Evolutionary conservation across 2,329 filamentous ascomycete genomes (phyloP).

Genomic region (Calonectria hongkongensis): DNA sequence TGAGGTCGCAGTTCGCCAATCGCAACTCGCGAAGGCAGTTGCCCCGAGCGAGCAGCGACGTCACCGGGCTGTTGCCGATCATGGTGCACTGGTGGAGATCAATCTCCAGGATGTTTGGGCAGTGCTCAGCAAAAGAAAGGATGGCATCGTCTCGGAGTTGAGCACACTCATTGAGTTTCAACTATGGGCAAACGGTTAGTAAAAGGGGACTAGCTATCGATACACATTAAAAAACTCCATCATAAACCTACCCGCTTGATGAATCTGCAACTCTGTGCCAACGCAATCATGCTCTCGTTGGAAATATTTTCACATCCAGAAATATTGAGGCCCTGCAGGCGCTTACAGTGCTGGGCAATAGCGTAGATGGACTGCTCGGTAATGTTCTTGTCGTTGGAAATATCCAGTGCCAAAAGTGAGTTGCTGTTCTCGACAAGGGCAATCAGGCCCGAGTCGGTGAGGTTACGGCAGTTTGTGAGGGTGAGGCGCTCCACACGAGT

Average conservation of each 20-base stretch:
- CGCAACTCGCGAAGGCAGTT: constrained; percentile 92
- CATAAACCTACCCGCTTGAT: constrained; percentile 84
- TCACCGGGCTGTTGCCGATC: constrained; percentile 89
- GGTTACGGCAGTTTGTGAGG: constrained; percentile 88
- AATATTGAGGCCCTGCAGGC: constrained; percentile 94
- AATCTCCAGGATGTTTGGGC: constrained; percentile 95
- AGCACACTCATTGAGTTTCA: constrained; percentile 95
- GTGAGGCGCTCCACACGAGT: constrained; percentile 95
- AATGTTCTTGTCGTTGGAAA: constrained; percentile 89
- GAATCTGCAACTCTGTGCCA: constrained; percentile 88
- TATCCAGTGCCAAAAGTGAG: constrained; percentile 90
- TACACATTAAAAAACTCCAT: neutral
- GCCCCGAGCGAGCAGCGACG: constrained; percentile 85
- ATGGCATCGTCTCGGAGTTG: constrained; percentile 90
- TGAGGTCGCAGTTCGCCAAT: constrained; percentile 87
- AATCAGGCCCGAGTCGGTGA: constrained; percentile 90
- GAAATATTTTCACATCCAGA: constrained; percentile 90
- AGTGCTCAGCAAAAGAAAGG: constrained; percentile 89
- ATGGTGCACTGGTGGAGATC: constrained; percentile 91
- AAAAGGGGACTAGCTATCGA: constrained; percentile 7
- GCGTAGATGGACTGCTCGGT: constrained; percentile 87
- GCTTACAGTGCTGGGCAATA: constrained; percentile 87
- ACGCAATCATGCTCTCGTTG: constrained; percentile 86
- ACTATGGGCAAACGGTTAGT: constrained; percentile 67
- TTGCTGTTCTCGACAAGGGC: constrained; percentile 86